A percentile compares a stretch with the other conserved stretches of the same genome.
Conservation (phyloP, 2,329 filamentous ascomycete species). For the Ilyonectria mors-panacis region DNA sequence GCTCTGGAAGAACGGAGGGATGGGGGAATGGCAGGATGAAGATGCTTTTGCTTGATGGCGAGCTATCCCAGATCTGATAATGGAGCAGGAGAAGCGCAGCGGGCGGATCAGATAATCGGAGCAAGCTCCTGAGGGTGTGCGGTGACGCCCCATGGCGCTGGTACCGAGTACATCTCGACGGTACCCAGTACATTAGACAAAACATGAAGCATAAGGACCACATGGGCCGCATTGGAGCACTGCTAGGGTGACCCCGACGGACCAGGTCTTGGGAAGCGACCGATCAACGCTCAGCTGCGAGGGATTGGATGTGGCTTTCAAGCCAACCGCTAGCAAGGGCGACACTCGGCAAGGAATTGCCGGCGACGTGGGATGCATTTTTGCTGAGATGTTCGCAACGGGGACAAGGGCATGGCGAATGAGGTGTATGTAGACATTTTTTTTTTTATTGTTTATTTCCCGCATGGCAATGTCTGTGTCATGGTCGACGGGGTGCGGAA, state of each 20-base stretch:
- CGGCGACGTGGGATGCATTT: slow-evolving; percentile 38
- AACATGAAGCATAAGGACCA: background rate
- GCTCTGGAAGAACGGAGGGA: background rate
- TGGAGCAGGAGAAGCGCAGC: slow-evolving; percentile 14
- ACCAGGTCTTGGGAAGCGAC: slow-evolving; percentile 6
- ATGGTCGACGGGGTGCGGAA: background rate
- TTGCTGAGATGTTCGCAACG: slow-evolving; percentile 6
- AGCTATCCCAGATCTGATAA: slow-evolving; percentile 32
- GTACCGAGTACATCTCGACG: background rate
- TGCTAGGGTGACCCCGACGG: background rate
- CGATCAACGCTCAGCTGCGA: slow-evolving; percentile 25
- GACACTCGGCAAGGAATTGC: slow-evolving; percentile 47
- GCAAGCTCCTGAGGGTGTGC: background rate
- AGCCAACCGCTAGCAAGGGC: slow-evolving; percentile 38
- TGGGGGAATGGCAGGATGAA: slow-evolving; percentile 1
- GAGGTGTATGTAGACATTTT: slow-evolving; percentile 12
- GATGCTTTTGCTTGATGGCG: background rate
- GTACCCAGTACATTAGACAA: background rate
- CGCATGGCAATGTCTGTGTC: background rate
- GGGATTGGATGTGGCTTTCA: slow-evolving; percentile 31
- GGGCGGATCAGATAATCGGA: slow-evolving; percentile 34
- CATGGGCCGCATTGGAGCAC: background rate
- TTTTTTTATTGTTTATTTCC: slow-evolving; percentile 23
- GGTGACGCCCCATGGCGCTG: background rate
- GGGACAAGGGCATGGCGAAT: background rate